Evolutionary conservation across 2,329 filamentous ascomycete genomes (phyloP).

Genomic region (Hyphodiscus sp.): DNA sequence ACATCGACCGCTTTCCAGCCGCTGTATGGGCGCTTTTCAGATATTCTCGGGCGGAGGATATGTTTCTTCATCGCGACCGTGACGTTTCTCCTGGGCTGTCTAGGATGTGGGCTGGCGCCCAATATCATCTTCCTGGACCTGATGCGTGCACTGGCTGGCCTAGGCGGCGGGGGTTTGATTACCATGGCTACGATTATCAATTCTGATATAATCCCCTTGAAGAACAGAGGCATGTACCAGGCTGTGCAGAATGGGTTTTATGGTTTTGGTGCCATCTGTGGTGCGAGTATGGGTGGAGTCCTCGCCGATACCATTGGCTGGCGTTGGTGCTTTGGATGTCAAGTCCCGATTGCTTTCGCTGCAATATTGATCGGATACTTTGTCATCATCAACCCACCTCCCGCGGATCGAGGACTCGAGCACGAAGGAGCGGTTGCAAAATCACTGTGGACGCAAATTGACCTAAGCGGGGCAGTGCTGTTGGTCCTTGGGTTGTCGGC

Average conservation of each 20-base stretch:
- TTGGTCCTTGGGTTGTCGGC: conserved; percentile 52
- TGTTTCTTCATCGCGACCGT: conserved; percentile 60
- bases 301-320: conserved; percentile 60
- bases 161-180: conserved; percentile 63
- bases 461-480: conserved; percentile 50
- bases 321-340: conserved; percentile 60
- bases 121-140: conserved; percentile 54
- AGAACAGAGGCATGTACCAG: conserved; percentile 51
- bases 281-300: conserved; percentile 57
- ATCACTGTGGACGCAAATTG: conserved; percentile 47
- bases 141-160: conserved; percentile 60
- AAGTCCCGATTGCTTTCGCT: conserved; percentile 52
- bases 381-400: conserved; percentile 39
- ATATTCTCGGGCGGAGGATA: conserved; percentile 58
- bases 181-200: conserved; percentile 61
- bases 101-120: conserved; percentile 56
- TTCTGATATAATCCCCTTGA: conserved; percentile 56
- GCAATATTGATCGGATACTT: conserved; percentile 47
- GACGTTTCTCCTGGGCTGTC: conserved; percentile 55
- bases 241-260: conserved; percentile 54
- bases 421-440: conserved; percentile 26
- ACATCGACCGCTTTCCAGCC: conserved; percentile 68
- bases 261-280: conserved; percentile 56
- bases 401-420: conserved; percentile 20
- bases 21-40: conserved; percentile 63